phyloP scores from a whole-genome alignment of 345 rosid genomes.

The Populus davidiana region DNA sequence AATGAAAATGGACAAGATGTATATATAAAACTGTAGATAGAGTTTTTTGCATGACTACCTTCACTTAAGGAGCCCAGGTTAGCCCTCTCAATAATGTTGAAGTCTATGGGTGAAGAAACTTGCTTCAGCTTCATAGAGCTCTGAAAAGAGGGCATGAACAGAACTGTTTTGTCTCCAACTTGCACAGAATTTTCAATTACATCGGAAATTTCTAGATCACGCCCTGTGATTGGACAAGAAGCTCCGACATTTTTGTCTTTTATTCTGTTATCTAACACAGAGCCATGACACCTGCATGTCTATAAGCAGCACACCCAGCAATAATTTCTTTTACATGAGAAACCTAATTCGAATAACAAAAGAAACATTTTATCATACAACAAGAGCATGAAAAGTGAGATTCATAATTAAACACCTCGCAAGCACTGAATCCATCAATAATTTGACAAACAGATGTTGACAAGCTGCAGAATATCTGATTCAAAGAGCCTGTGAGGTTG shows the following conservation, averaged over 20 bases:
- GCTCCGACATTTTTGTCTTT: slow-evolving; percentile 31
- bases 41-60: slow-evolving; percentile 38
- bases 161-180: slow-evolving; percentile 59
- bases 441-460: slow-evolving; percentile 46
- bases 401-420: slow-evolving; percentile 44
- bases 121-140: slow-evolving; percentile 40
- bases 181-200: slow-evolving; percentile 57
- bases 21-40: not conserved
- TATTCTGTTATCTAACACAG: slow-evolving; percentile 31
- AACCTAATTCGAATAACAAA: not conserved
- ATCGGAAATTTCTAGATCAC: slow-evolving; percentile 41
- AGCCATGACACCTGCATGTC: slow-evolving; percentile 83
- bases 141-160: slow-evolving; percentile 56
- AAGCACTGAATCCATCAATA: slow-evolving; percentile 54
- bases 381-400: not conserved
- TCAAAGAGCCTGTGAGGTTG: slow-evolving; percentile 55
- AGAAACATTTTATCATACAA: not conserved
- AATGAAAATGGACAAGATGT: not conserved
- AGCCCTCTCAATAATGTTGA: slow-evolving; percentile 65
- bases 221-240: slow-evolving; percentile 53
- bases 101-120: slow-evolving; percentile 50
- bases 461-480: slow-evolving; percentile 64
- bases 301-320: slow-evolving; percentile 24
- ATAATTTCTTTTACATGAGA: not conserved
- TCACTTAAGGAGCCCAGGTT: slow-evolving; percentile 66